A percentile compares a stretch with the other conserved stretches of the same genome.
phyloP scores from a whole-genome alignment of 73 alveolate species.

The Tetrahymena thermophila region DNA sequence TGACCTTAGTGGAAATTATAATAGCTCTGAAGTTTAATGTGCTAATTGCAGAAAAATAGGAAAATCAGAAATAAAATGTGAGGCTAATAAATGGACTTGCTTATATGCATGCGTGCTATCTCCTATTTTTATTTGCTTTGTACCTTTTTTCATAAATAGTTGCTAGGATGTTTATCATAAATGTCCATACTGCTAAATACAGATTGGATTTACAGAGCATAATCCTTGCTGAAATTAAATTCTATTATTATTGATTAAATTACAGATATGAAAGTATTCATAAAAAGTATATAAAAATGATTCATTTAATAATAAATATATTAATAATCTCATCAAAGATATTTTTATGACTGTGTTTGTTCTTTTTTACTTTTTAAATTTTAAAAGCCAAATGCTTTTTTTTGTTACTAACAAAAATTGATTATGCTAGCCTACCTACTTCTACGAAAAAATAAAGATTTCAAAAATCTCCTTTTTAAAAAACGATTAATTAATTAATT shows the following conservation, averaged over 20 bases:
- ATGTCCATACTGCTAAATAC: background rate
- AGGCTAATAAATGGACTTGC: background rate
- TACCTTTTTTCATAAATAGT: background rate
- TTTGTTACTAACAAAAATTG: too few relatives aligned
- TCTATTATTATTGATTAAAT: background rate
- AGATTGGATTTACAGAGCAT: background rate
- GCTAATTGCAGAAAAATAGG: background rate
- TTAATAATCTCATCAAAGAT: too few relatives aligned
- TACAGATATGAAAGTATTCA: background rate
- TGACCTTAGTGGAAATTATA: background rate
- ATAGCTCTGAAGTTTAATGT: background rate
- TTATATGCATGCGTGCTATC: background rate
- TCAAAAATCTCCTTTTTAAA: too few relatives aligned
- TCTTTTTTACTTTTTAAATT: too few relatives aligned
- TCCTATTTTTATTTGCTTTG: background rate
- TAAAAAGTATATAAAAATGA: background rate
- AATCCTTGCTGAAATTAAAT: background rate
- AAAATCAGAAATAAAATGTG: background rate
- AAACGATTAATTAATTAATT: background rate
- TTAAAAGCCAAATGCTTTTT: too few relatives aligned
- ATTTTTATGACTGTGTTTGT: too few relatives aligned
- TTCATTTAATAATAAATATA: background rate
- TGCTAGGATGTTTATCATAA: background rate
- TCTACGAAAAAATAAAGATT: background rate
- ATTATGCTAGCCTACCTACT: background rate